phyloP scores from a whole-genome alignment of 2,329 filamentous ascomycete species.

The Diplodia seriata region DNA sequence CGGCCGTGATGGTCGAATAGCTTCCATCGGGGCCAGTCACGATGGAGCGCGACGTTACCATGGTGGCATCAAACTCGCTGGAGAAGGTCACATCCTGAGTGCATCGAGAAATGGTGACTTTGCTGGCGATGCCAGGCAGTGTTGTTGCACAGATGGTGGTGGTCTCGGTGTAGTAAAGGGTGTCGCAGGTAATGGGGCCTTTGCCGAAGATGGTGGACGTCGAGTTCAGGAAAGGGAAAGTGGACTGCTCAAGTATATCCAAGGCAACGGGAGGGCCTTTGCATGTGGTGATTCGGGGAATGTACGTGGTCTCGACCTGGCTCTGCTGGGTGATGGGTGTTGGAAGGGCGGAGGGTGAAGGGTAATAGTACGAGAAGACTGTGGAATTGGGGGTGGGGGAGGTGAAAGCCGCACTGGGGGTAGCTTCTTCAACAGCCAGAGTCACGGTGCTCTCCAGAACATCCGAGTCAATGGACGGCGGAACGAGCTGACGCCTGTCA shows the following conservation, averaged over 20 bases:
- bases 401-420: not conserved
- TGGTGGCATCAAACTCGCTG: conserved; percentile 51
- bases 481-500: conserved; percentile 19
- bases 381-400: conserved; percentile 3
- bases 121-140: conserved; percentile 50
- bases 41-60: conserved; percentile 48
- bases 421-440: conserved; percentile 4
- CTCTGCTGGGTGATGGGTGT: conserved; percentile 52
- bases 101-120: conserved; percentile 52
- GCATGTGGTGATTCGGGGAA: conserved; percentile 53
- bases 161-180: conserved; percentile 49
- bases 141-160: conserved; percentile 55
- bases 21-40: conserved; percentile 33
- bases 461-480: not conserved
- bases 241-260: conserved; percentile 38
- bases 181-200: conserved; percentile 45
- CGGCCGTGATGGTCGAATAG: conserved; percentile 44
- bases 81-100: conserved; percentile 56
- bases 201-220: conserved; percentile 42
- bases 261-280: conserved; percentile 48
- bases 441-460: conserved; percentile 1
- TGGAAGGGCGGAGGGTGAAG: conserved; percentile 48
- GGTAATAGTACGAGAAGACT: conserved; percentile 14
- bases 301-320: conserved; percentile 53
- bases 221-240: conserved; percentile 46